Evolutionary conservation across 1,284 basidiomycete genomes (phyloP).

Genomic region (Volvariella volvacea): DNA sequence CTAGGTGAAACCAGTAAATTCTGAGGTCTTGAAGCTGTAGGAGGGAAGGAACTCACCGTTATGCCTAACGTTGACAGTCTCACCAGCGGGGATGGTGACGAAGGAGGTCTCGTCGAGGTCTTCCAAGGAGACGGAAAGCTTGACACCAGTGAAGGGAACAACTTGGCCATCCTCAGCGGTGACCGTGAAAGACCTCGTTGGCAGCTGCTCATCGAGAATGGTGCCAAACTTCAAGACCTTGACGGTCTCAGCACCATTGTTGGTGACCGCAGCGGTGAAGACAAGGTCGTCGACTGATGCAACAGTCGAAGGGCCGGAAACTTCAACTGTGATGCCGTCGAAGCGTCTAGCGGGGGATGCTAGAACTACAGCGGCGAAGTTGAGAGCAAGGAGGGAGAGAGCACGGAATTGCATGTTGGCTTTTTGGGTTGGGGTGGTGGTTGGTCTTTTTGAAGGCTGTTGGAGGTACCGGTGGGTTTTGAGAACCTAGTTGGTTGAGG

Average conservation of each 20-base stretch:
- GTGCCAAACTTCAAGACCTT: conserved; percentile 37
- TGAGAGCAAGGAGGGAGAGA: too few relatives aligned
- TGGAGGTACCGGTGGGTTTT: too few relatives aligned
- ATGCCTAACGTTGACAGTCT: conserved; percentile 31
- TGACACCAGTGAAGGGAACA: conserved; percentile 35
- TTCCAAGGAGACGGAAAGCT: conserved; percentile 31
- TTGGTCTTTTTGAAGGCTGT: too few relatives aligned
- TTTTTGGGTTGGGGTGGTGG: too few relatives aligned
- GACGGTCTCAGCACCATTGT: conserved; percentile 29
- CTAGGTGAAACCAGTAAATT: conserved; percentile 12
- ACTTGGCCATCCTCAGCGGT: conserved; percentile 30
- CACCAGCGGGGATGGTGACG: conserved; percentile 30
- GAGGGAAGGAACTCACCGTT: conserved; percentile 19
- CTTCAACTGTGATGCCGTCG: conserved; percentile 22
- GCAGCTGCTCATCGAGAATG: conserved; percentile 34
- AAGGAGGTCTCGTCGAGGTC: conserved; percentile 32
- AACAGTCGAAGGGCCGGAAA: conserved; percentile 24
- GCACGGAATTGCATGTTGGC: too few relatives aligned
- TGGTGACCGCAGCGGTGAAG: conserved; percentile 31
- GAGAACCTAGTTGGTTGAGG: too few relatives aligned
- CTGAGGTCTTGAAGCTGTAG: background rate
- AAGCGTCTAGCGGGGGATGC: conserved; percentile 24
- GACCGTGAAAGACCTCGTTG: conserved; percentile 37
- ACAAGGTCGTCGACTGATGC: conserved; percentile 31
- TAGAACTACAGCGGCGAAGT: conserved; percentile 7